These are phyloP conservation scores for Boletellus ananiceps DNA, from an alignment of 768 basidiomycete genomes.

Conservation along the genomic window DNA sequence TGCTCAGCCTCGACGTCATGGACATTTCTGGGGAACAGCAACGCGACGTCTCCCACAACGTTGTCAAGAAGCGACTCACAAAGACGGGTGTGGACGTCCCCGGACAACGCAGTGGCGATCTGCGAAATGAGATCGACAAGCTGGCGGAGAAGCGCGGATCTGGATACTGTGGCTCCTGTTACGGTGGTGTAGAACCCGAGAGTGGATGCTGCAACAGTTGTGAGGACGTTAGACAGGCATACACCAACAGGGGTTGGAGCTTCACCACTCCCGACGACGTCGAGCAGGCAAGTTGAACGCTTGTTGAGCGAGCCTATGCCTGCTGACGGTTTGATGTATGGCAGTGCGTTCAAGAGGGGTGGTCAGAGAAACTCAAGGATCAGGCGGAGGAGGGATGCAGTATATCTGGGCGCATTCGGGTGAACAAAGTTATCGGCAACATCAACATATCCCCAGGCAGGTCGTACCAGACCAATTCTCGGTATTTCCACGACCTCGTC, in stretches of 20 bases:
- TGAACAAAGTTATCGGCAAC: constrained; percentile 96
- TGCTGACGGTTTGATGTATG: background rate
- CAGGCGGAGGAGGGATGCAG: constrained; percentile 96
- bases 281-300: constrained; percentile 68
- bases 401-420: constrained; percentile 82
- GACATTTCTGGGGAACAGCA: constrained; percentile 97
- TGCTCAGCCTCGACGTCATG: constrained; percentile 95
- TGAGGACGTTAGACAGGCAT: constrained; percentile 88
- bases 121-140: constrained; percentile 86
- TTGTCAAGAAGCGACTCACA: constrained; percentile 77
- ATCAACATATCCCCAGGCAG: constrained; percentile 92
- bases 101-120: constrained; percentile 51
- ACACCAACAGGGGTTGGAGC: constrained; percentile 92
- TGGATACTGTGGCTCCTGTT: constrained; percentile 93
- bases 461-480: constrained; percentile 84
- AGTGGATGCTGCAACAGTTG: constrained; percentile 93
- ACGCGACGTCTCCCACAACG: constrained; percentile 83
- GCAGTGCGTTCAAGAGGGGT: constrained; percentile 90
- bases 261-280: constrained; percentile 87
- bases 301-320: background rate
- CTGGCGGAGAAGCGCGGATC: constrained; percentile 54
- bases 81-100: constrained; percentile 54
- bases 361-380: constrained; percentile 89
- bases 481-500: constrained; percentile 83
- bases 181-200: constrained; percentile 73